Evolutionary conservation across 148 eudicot species (phyloP), one percentile per base, ranked within the genome.

Genomic region (Polygonum aviculare): DNA sequence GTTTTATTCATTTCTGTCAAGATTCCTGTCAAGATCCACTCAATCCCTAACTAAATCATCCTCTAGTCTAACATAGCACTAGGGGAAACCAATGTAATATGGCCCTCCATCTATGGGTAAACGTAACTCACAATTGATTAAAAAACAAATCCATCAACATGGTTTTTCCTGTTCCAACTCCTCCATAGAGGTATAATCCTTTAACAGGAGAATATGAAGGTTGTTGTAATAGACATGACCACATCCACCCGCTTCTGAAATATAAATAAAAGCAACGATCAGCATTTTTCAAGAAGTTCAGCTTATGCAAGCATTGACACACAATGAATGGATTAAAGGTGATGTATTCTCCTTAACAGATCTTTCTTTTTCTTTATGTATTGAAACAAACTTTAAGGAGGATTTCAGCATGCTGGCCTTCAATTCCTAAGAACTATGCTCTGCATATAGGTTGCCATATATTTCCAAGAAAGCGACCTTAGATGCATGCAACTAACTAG

Each of bases 121-220:
- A 59, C 3, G 22, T 7, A 6, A 47, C 95, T 89, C 85, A 94
- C 98, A 94, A 74, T 78, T 92, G 91, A 48, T 84, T 76, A 65
- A 75, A 92, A 80, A 94, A 94, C 62, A 94, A 80, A 82, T 94
- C 97, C 98, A 94, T 94, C 81, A 94, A 85, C 98, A 94, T 92
- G 76, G 98, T 94, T 80, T 94, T 94, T 26, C 97, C 97, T 3
- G 98, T 94, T 76, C 98, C 98, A 57, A 92, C 98, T 74, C 98
- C 98, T 74, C 94, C 97, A 74, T 88, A 88, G 1, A 91, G 91
- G 78, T 91, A 91, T 45, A 94, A 91, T 76, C 94, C 97, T 85
- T 82, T 90, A 69, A 94, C 91, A 5, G 98, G 98, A 40, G 96
- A 82, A 78, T 81, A 78, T 18, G 90, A 88, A 40, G 88, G 76